Conservation (phyloP, 345 rosid genomes). For the Zanthoxylum bungeanum region DNA sequence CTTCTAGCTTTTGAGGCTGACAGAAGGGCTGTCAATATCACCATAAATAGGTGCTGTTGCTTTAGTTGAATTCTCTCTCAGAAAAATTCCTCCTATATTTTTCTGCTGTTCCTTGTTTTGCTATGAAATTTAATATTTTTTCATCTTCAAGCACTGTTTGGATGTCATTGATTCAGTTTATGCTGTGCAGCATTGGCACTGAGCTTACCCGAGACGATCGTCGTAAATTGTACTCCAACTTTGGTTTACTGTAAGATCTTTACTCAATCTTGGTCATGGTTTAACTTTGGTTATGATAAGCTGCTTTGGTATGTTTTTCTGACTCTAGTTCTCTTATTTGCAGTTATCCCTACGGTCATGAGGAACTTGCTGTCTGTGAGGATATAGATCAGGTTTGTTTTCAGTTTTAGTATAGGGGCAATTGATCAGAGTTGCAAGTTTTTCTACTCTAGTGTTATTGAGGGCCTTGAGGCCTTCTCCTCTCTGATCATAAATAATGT, state of each 20-base stretch:
- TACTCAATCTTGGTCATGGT: background rate
- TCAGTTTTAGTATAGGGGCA: background rate
- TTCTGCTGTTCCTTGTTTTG: background rate
- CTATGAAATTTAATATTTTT: background rate
- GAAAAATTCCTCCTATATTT: background rate
- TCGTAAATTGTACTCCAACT: constrained; percentile 86
- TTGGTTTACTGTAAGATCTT: constrained; percentile 81
- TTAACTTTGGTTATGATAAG: background rate
- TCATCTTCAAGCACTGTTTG: background rate
- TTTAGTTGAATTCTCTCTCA: background rate
- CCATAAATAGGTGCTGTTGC: constrained; percentile 71
- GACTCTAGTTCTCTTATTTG: constrained; percentile 14
- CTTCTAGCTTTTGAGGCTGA: constrained; percentile 97
- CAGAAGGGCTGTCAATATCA: constrained; percentile 93
- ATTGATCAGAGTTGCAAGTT: background rate
- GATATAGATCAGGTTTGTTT: constrained; percentile 78
- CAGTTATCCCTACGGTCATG: constrained; percentile 87
- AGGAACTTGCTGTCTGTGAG: constrained; percentile 86
- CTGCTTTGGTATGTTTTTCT: background rate
- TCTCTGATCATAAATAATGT: background rate
- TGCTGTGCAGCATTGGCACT: constrained; percentile 79
- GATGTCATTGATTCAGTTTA: background rate
- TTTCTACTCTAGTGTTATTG: background rate
- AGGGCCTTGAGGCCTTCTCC: background rate
- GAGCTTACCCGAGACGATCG: constrained; percentile 99